These are phyloP conservation scores for Podosphaera xanthii DNA, from an alignment of 2,329 filamentous ascomycete species.

Conservation along the genomic window DNA sequence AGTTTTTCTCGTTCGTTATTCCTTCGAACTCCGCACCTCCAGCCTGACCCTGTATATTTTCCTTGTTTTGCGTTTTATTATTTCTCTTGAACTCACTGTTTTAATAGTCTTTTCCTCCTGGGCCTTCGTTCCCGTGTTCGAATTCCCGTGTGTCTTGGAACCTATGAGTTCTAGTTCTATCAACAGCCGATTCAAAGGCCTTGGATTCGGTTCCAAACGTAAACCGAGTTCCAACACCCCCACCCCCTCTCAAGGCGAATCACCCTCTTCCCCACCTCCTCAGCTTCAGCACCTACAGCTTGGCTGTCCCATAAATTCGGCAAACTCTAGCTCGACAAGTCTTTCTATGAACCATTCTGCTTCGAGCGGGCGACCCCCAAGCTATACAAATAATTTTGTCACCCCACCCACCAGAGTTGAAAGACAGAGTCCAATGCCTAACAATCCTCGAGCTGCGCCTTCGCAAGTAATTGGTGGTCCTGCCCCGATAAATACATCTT, in stretches of 20 bases:
- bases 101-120: neutral
- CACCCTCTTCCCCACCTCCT: constrained; percentile 13
- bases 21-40: neutral
- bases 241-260: constrained; percentile 18
- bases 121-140: neutral
- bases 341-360: constrained; percentile 41
- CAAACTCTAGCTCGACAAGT: constrained; percentile 26
- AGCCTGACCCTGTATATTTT: constrained; percentile 5
- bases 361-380: constrained; percentile 36
- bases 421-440: constrained; percentile 21
- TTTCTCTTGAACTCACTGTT: constrained; percentile 3
- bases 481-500: constrained; percentile 43
- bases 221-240: constrained; percentile 38
- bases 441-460: constrained; percentile 15
- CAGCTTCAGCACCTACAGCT: constrained; percentile 6
- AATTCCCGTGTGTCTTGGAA: constrained; percentile 4
- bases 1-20: neutral
- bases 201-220: constrained; percentile 56
- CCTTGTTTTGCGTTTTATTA: constrained; percentile 17
- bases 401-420: constrained; percentile 25
- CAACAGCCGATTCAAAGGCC: constrained; percentile 57
- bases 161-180: constrained; percentile 62
- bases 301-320: constrained; percentile 13
- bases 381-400: constrained; percentile 34
- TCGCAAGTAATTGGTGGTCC: constrained; percentile 28